Base-by-base conservation (phyloP, 768 basidiomycete genomes). In the Naganishia vishniacii region DNA sequence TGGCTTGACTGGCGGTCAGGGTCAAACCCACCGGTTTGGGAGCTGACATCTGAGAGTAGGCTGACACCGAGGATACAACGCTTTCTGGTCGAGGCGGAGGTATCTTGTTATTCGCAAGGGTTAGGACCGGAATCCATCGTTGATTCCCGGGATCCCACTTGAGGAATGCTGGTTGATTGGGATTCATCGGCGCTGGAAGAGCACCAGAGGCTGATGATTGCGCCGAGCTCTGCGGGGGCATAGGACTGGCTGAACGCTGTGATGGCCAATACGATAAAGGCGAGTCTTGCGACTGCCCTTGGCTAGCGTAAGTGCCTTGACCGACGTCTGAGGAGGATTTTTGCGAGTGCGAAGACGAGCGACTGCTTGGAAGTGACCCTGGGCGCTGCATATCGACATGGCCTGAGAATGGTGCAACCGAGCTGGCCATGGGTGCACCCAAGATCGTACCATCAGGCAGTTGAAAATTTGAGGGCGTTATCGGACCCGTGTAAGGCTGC, bases 91-190 rank as follows among this genome's bases (percentile, higher is more conserved):
- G 46, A 18, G 45, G 47, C 12, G 28, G 34, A 2, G 46, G 37
- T 28, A 49, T 16, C 25, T n/a, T 12, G 6, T 31, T 46, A 23
- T 34, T 31, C 12, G 58, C 64, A 0, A 44, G 31, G 12, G 44
- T 37, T 6, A 44, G 40, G 8, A 60, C 32, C 8, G 59, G 65
- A n/a, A 67, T 47, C 65, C 65, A 67, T 28, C 65, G 47, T 37
- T 67, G 65, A 59, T 28, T 48, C 12, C 32, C 23, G 3, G 61
- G 61, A 45, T 67, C 65, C 65, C 65, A 67, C 18, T 61, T 61
- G 29, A 67, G 61, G 46, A 58, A 67, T 9, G 51, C 48, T 26
- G 65, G 61, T 23, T 62, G 61, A 48, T 60, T 61, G 0, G 64
- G 64, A 48, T 65, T 47, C 9, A 26, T 11, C 16, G 64, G 64